Conservation (phyloP, 2,329 filamentous ascomycete species). For the Alternaria rosae region DNA sequence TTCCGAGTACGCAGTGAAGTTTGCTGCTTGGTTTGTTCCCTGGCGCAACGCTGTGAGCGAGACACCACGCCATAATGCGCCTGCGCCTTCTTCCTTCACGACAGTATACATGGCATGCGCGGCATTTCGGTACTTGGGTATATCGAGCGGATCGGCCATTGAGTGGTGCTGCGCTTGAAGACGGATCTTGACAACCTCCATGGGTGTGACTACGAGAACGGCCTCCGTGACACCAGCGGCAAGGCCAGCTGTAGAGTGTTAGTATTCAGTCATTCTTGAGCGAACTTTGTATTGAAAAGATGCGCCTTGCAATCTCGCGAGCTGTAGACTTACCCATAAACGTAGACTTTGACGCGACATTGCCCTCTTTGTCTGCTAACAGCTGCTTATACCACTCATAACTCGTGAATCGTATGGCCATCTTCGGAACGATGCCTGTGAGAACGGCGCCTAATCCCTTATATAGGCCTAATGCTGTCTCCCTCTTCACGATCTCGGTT, state of each 20-base stretch:
- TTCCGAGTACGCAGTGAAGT: constrained; percentile 97
- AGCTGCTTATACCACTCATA: constrained; percentile 95
- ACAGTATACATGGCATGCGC: constrained; percentile 86
- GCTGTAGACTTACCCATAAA: constrained; percentile 67
- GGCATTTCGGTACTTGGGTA: constrained; percentile 97
- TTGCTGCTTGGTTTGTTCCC: constrained; percentile 92
- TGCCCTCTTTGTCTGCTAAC: constrained; percentile 72
- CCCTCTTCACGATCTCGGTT: constrained; percentile 82
- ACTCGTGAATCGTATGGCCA: constrained; percentile 98
- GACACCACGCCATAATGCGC: constrained; percentile 91
- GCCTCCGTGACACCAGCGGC: constrained; percentile 95
- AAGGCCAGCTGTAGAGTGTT: constrained; percentile 71
- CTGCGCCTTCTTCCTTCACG: constrained; percentile 85
- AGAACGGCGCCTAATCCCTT: constrained; percentile 97
- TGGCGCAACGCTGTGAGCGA: constrained; percentile 91
- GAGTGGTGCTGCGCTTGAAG: constrained; percentile 97
- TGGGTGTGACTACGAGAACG: constrained; percentile 93
- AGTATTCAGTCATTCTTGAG: constrained; percentile 11
- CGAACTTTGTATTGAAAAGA: not conserved
- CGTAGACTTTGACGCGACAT: constrained; percentile 74
- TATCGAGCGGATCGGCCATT: constrained; percentile 94
- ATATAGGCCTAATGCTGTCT: constrained; percentile 93
- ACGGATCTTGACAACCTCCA: constrained; percentile 99
- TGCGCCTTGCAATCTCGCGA: not conserved
- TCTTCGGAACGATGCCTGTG: constrained; percentile 97